A percentile compares a stretch with the other conserved stretches of the same genome.
phyloP scores from a whole-genome alignment of 805 yeast genomes.

The Kodamaea hsintzibuensis region DNA sequence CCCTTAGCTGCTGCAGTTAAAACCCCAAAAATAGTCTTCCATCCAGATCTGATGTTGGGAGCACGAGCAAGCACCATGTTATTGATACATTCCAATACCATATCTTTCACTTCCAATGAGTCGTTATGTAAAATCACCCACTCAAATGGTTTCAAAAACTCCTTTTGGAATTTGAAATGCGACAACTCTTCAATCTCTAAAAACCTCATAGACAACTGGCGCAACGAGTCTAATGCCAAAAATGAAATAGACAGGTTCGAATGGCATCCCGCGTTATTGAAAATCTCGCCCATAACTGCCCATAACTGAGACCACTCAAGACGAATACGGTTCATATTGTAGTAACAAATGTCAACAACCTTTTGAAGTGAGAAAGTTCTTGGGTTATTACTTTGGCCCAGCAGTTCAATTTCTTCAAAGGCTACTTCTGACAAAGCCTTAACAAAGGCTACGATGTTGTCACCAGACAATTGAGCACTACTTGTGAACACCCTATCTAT shows the following conservation, averaged over 20 bases:
- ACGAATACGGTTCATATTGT: constrained; percentile 94
- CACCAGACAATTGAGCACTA: constrained; percentile 76
- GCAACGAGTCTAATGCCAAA: constrained; percentile 90
- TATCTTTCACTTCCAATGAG: constrained; percentile 72
- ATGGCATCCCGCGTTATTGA: constrained; percentile 82
- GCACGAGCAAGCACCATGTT: constrained; percentile 82
- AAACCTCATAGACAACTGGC: constrained; percentile 91
- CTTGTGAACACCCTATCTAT: constrained; percentile 87
- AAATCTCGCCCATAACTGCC: constrained; percentile 89
- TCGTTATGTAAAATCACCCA: constrained; percentile 69
- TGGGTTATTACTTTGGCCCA: constrained; percentile 79
- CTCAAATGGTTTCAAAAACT: constrained; percentile 88
- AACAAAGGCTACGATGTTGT: constrained; percentile 84
- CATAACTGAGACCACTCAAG: constrained; percentile 96
- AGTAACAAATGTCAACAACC: constrained; percentile 95
- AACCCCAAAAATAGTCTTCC: constrained; percentile 86
- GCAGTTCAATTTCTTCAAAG: constrained; percentile 85
- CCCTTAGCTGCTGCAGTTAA: constrained; percentile 72
- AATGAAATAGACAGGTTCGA: constrained; percentile 73
- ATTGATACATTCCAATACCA: constrained; percentile 86
- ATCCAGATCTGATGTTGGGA: constrained; percentile 80
- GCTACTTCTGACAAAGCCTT: constrained; percentile 85
- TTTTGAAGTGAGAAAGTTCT: constrained; percentile 91
- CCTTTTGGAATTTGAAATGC: constrained; percentile 93
- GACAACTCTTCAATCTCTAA: constrained; percentile 91